Percentiles rank a stretch among this genome's conserved stretches.
Conservation (phyloP, 2,329 filamentous ascomycete species). For the Escovopsis weberi region DNA sequence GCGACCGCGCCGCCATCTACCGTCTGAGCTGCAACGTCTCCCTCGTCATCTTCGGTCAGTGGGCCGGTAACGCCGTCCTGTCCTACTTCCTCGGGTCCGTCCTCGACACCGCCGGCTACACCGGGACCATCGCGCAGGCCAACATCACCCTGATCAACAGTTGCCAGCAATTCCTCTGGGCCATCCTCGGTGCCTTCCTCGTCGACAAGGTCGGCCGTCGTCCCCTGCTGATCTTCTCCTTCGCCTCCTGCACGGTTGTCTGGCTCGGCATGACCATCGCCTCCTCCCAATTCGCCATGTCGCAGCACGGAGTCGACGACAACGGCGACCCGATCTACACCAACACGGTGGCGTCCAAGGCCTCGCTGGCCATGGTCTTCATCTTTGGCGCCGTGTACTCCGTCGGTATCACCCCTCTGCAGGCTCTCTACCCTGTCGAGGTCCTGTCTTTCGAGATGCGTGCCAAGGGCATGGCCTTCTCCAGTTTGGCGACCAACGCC, state of each 20-base stretch:
- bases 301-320: conserved; percentile 14
- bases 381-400: conserved; percentile 39
- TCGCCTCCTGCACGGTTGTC: conserved; percentile 30
- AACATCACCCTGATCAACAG: conserved; percentile 38
- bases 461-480: conserved; percentile 39
- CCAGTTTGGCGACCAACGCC: conserved; percentile 25
- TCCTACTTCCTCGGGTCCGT: conserved; percentile 37
- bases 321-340: conserved; percentile 13
- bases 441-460: conserved; percentile 36
- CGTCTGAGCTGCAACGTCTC: conserved; percentile 23
- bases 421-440: conserved; percentile 34
- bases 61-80: conserved; percentile 26
- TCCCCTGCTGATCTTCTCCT: conserved; percentile 35
- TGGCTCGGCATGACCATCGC: conserved; percentile 37
- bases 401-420: conserved; percentile 22
- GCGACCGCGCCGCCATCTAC: conserved; percentile 23
- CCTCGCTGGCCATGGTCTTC: conserved; percentile 37
- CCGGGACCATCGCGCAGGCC: conserved; percentile 20
- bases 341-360: conserved; percentile 27
- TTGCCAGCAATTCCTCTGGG: conserved; percentile 33
- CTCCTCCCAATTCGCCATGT: conserved; percentile 21
- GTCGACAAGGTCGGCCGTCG: conserved; percentile 37
- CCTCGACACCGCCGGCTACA: conserved; percentile 35
- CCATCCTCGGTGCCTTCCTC: conserved; percentile 33
- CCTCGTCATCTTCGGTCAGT: conserved; percentile 31